A percentile compares a stretch with the other conserved stretches of the same genome.
phyloP scores from a whole-genome alignment of 306 rosid genomes.

The Rosa rugosa region DNA sequence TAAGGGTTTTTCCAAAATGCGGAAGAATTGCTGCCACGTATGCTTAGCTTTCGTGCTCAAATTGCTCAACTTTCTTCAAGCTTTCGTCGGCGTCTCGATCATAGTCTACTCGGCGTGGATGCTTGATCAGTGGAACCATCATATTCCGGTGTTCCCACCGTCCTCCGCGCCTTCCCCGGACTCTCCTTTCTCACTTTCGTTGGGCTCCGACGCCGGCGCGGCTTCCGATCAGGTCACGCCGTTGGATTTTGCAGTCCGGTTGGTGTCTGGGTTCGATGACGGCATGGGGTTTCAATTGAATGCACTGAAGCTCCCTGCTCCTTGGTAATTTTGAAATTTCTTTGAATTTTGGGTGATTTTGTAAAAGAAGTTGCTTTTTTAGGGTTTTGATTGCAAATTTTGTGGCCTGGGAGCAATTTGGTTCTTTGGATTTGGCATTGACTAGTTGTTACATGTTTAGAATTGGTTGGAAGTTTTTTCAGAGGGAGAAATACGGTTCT shows the following conservation, averaged over 20 bases:
- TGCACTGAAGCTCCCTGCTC: constrained; percentile 66
- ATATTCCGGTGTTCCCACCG: constrained; percentile 50
- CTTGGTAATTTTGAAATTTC: constrained; percentile 50
- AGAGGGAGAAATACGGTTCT: background rate
- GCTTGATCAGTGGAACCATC: constrained; percentile 73
- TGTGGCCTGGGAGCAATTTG: too few species aligned
- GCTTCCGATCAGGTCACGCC: constrained; percentile 27
- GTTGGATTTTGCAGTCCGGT: constrained; percentile 30
- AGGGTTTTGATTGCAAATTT: background rate
- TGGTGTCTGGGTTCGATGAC: constrained; percentile 34
- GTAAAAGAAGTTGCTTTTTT: background rate
- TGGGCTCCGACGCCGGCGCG: constrained; percentile 22
- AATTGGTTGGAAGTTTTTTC: constrained; percentile 10
- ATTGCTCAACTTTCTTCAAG: constrained; percentile 75
- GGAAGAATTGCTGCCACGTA: constrained; percentile 63
- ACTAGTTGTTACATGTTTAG: background rate
- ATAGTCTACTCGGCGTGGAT: constrained; percentile 80
- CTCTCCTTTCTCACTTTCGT: constrained; percentile 27
- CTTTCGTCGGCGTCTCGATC: constrained; percentile 75
- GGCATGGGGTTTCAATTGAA: constrained; percentile 34
- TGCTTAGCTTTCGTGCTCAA: constrained; percentile 76
- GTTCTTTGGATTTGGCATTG: background rate
- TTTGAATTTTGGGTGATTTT: background rate
- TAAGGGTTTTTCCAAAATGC: constrained; percentile 38
- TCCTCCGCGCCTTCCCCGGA: constrained; percentile 43